A percentile compares a stretch with the other conserved stretches of the same genome.
These are phyloP conservation scores for Cyclotella cryptica DNA, from an alignment of 108 stramenopile genomes.

Conservation along the genomic window DNA sequence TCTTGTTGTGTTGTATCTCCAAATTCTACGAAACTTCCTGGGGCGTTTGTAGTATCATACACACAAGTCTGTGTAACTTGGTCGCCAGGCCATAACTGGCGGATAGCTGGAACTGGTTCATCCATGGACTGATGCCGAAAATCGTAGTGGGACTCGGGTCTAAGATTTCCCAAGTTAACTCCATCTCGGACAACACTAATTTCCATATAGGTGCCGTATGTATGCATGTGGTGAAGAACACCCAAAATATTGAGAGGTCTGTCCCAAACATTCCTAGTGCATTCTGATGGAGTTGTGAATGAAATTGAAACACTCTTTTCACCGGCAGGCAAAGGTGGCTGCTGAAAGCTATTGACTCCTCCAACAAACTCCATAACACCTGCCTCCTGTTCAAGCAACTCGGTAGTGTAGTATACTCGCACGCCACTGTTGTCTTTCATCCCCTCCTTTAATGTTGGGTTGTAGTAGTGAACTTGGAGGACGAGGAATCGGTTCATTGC, in stretches of 20 bases:
- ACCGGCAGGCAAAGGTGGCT: background rate
- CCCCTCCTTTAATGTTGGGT: slow-evolving; percentile 5
- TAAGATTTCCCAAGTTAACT: slow-evolving; percentile 6
- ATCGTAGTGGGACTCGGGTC: background rate
- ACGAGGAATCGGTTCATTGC: background rate
- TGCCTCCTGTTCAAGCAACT: background rate
- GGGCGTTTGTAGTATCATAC: background rate
- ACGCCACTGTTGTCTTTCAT: slow-evolving; percentile 9
- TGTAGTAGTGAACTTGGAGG: slow-evolving; percentile 13
- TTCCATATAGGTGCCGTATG: background rate
- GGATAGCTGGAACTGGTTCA: background rate
- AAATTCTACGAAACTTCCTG: background rate
- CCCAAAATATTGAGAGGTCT: slow-evolving; percentile 9
- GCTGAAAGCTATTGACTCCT: background rate
- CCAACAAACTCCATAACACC: slow-evolving; percentile 6
- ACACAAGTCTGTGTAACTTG: background rate
- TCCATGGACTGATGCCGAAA: slow-evolving; percentile 5
- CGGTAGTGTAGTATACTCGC: background rate
- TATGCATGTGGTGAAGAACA: background rate
- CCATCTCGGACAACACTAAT: slow-evolving; percentile 11
- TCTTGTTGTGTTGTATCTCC: slow-evolving; percentile 9
- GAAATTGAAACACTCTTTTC: slow-evolving; percentile 2
- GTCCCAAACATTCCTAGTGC: slow-evolving; percentile 2
- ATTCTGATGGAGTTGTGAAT: background rate
- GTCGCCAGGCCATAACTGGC: slow-evolving; percentile 6